Base-by-base conservation (phyloP, 2,329 filamentous ascomycete genomes). In the Geoglossum cookeanum region DNA sequence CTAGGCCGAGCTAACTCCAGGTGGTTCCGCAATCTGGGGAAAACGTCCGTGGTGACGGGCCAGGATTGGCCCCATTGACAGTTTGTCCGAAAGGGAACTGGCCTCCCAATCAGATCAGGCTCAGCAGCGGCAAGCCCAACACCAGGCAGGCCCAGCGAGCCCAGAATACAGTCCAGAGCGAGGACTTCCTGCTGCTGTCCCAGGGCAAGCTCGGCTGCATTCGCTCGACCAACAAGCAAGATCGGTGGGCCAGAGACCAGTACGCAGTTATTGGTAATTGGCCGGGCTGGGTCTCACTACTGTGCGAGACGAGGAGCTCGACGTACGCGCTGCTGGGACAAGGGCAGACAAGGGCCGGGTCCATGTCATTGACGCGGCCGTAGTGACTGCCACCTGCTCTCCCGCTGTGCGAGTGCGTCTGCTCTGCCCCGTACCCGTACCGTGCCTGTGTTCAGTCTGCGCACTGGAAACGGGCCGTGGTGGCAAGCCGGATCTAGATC, bases 11-110 rank as follows among this genome's bases (percentile, higher is more conserved):
- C 42, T 45, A 1, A 6, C 4, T 22, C 9, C 42, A 45, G 22
- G 42, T 22, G 22, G 49, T 30, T 53, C 49, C 32, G 49, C 22
- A 53, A 53, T 53, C 49, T 53, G 49, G 49, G 49, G 49, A 53
- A 53, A 53, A 35, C 49, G 49, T 53, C 49, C 15, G 49, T 53
- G 30, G 29, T 33, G 49, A 22, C n/a, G 8, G 49, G 37, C 49
- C 49, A 53, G 49, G 49, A 17, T 53, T 22, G 49, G 33, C 9
- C 49, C n/a, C 49, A 30, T 37, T 53, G 49, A 53, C 49, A 53
- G 49, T 53, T 53, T 53, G 49, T 53, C 49, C 49, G 49, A 53
- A 53, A 53, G 27, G 48, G 27, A 45, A 53, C 49, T 30, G 35
- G 49, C 49, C n/a, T 45, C 42, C 42, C 49, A 53, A 53, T 53